phyloP scores from a whole-genome alignment of 352 stramenopile genomes.

The Globisporangium abappressorium region DNA sequence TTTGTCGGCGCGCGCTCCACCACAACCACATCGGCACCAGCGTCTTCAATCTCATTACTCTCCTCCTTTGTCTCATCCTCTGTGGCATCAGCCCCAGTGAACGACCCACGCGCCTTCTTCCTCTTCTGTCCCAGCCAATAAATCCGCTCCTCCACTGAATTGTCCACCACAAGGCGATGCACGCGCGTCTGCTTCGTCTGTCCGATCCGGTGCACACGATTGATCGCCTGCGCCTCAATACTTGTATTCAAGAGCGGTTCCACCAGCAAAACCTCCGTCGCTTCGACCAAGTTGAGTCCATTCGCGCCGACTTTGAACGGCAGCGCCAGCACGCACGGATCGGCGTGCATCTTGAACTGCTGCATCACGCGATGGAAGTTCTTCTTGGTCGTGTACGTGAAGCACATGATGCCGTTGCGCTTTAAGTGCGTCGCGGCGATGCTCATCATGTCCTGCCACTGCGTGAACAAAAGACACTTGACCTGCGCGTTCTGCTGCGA shows the following conservation, averaged over 20 bases:
- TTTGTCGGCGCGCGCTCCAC: constrained; percentile 38
- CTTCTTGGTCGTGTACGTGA: constrained; percentile 62
- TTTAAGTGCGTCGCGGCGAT: constrained; percentile 29
- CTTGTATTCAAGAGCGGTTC: constrained; percentile 86
- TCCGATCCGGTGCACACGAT: constrained; percentile 89
- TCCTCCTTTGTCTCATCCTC: constrained; percentile 15
- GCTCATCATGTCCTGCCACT: constrained; percentile 89
- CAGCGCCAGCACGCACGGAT: constrained; percentile 64
- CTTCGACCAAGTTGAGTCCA: constrained; percentile 91
- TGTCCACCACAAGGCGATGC: constrained; percentile 86
- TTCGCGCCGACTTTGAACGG: constrained; percentile 89
- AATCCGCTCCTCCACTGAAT: constrained; percentile 90
- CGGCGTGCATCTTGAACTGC: constrained; percentile 50
- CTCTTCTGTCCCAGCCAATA: constrained; percentile 45
- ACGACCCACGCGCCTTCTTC: not conserved
- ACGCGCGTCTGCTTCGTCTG: constrained; percentile 82
- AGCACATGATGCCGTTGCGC: constrained; percentile 62
- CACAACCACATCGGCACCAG: constrained; percentile 14
- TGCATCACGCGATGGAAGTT: constrained; percentile 39
- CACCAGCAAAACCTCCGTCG: constrained; percentile 90
- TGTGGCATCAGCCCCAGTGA: not conserved
- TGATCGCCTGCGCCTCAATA: constrained; percentile 88
- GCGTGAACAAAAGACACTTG: constrained; percentile 90
- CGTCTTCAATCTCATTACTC: constrained; percentile 10
- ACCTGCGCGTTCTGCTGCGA: constrained; percentile 50